phyloP scores from a whole-genome alignment of 1,139 yeast species.

The Candida glucosophila region DNA sequence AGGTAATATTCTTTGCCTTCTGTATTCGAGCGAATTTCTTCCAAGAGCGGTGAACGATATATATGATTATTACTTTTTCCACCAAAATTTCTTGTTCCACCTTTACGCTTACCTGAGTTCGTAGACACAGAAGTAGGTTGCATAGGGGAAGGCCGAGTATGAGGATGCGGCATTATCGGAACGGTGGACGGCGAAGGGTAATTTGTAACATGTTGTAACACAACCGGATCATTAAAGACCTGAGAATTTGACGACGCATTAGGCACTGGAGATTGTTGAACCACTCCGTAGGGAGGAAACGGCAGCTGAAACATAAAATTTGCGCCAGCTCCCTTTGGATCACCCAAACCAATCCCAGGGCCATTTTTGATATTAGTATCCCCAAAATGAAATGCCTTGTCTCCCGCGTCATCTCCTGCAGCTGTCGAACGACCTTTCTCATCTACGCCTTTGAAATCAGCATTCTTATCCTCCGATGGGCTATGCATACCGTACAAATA shows the following conservation, averaged over 20 bases:
- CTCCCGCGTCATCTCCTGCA: background rate
- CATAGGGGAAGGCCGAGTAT: no score
- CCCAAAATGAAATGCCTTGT: no score
- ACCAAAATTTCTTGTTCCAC: conserved; percentile 6
- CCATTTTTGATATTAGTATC: no score
- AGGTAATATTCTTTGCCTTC: conserved; percentile 55
- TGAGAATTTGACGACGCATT: no score
- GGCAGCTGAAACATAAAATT: conserved; percentile 4
- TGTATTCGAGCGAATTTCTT: conserved; percentile 72
- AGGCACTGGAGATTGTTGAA: conserved; percentile 2
- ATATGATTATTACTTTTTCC: conserved; percentile 32
- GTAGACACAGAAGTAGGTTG: background rate
- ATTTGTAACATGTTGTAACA: conserved; percentile 2
- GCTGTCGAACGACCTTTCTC: background rate
- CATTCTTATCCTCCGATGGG: no score
- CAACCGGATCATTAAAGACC: no score
- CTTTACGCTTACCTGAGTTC: conserved; percentile 4
- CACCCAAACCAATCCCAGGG: conserved; percentile 1
- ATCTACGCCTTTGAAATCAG: no score
- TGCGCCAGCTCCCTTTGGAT: background rate
- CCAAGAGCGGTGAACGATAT: conserved; percentile 72
- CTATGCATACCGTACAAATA: no score
- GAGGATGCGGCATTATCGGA: no score
- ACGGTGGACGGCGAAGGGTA: conserved; percentile 4
- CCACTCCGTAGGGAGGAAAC: conserved; percentile 4